Conservation (phyloP, 2,329 filamentous ascomycete species). For the Claviceps monticola region DNA sequence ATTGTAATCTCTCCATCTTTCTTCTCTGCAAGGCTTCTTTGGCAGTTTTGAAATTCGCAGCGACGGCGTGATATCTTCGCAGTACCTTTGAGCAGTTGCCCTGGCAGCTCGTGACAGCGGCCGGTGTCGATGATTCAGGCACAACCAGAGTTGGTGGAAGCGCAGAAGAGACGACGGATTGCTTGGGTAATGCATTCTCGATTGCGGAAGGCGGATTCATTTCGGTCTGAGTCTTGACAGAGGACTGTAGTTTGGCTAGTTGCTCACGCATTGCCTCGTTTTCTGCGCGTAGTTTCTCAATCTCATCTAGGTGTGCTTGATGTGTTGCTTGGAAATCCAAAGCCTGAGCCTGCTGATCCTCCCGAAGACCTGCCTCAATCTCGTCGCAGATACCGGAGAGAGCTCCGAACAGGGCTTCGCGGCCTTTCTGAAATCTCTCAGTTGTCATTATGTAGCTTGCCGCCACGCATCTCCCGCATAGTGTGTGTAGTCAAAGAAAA, state of each 20-base stretch:
- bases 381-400: constrained; percentile 25
- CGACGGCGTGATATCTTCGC: constrained; percentile 27
- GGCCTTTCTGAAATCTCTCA: constrained; percentile 24
- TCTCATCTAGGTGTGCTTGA: constrained; percentile 9
- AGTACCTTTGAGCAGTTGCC: constrained; percentile 21
- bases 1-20: constrained; percentile 28
- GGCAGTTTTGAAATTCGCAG: constrained; percentile 26
- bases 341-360: background rate
- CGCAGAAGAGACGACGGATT: background rate
- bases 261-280: constrained; percentile 27
- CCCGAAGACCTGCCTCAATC: constrained; percentile 13
- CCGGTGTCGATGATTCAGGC: constrained; percentile 7
- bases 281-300: constrained; percentile 26
- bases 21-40: constrained; percentile 25
- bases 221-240: background rate
- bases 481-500: background rate
- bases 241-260: constrained; percentile 10
- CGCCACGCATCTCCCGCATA: background rate
- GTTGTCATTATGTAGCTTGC: constrained; percentile 20
- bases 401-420: constrained; percentile 26
- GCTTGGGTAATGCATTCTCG: background rate
- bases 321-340: background rate
- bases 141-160: background rate
- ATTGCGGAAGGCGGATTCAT: background rate
- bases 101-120: constrained; percentile 14